Evolutionary conservation across 164 flowering plant species (phyloP).

Genomic region (Chimonanthus praecox): DNA sequence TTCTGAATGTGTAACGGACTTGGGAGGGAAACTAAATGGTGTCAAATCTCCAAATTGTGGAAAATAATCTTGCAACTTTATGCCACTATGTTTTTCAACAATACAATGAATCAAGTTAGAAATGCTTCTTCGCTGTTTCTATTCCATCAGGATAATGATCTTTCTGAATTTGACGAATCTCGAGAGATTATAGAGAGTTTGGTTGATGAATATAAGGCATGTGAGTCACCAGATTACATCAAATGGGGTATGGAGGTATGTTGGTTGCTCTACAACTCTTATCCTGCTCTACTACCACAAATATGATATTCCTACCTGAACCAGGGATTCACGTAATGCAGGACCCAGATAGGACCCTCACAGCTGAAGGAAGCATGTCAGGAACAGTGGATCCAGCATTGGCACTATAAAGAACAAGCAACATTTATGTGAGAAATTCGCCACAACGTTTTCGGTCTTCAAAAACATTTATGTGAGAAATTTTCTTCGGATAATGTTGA

Average conservation of each 20-base stretch:
- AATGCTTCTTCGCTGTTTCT: not conserved
- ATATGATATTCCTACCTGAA: not conserved
- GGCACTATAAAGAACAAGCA: conserved; percentile 17
- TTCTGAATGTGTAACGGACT: too few relatives aligned
- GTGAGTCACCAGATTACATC: conserved; percentile 97
- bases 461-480: not conserved
- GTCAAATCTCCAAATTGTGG: not conserved
- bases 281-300: not conserved
- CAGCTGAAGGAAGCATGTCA: conserved; percentile 74
- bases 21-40: too few relatives aligned
- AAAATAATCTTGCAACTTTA: not conserved
- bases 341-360: conserved; percentile 72
- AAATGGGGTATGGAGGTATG: conserved; percentile 99
- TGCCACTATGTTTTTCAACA: not conserved
- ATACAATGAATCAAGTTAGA: not conserved
- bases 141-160: conserved; percentile 83
- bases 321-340: conserved; percentile 18
- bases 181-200: conserved; percentile 89
- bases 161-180: conserved; percentile 98
- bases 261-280: not conserved
- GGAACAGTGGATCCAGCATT: conserved; percentile 68
- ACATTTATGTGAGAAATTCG: not conserved
- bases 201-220: conserved; percentile 98
- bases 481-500: not conserved
- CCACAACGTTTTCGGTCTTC: too few relatives aligned